A percentile compares a stretch with the other conserved stretches of the same genome.
Conservation (phyloP, 371 early-diverging fungal species). For the Mortierella sp. region DNA sequence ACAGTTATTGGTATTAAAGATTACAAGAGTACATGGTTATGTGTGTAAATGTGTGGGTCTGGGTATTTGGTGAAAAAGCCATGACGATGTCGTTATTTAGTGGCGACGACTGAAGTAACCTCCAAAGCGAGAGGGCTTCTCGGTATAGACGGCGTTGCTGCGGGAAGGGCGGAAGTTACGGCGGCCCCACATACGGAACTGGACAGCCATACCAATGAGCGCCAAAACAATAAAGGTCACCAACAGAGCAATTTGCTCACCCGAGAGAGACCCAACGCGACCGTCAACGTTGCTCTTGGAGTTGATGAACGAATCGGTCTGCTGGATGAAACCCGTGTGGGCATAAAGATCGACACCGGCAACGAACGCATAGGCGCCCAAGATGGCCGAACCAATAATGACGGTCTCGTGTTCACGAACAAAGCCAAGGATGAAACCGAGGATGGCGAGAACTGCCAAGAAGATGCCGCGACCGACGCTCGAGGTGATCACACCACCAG, state of each 20-base stretch:
- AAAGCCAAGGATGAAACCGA: constrained; percentile 69
- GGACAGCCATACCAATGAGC: constrained; percentile 31
- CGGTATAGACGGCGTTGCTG: constrained; percentile 22
- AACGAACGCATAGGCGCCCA: constrained; percentile 78
- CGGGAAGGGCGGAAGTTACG: constrained; percentile 28
- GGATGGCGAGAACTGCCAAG: constrained; percentile 67
- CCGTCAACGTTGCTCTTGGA: constrained; percentile 31
- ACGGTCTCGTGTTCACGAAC: constrained; percentile 69
- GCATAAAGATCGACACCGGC: constrained; percentile 83
- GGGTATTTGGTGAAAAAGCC: background rate
- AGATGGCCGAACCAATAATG: constrained; percentile 74
- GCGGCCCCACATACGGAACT: constrained; percentile 35
- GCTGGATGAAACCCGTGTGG: constrained; percentile 73
- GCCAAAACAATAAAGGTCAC: constrained; percentile 31
- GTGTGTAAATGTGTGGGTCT: background rate
- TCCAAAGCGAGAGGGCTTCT: constrained; percentile 41
- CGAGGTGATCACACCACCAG: constrained; percentile 67
- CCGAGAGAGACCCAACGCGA: constrained; percentile 8
- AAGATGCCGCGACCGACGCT: constrained; percentile 74
- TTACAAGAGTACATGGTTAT: constrained; percentile 10
- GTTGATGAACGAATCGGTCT: constrained; percentile 57
- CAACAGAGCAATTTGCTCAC: constrained; percentile 23
- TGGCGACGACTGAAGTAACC: constrained; percentile 47
- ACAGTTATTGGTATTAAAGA: background rate
- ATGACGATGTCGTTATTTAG: background rate